These are phyloP conservation scores for Ustilago loliicola DNA, from an alignment of 1,284 basidiomycete species.

Conservation along the genomic window DNA sequence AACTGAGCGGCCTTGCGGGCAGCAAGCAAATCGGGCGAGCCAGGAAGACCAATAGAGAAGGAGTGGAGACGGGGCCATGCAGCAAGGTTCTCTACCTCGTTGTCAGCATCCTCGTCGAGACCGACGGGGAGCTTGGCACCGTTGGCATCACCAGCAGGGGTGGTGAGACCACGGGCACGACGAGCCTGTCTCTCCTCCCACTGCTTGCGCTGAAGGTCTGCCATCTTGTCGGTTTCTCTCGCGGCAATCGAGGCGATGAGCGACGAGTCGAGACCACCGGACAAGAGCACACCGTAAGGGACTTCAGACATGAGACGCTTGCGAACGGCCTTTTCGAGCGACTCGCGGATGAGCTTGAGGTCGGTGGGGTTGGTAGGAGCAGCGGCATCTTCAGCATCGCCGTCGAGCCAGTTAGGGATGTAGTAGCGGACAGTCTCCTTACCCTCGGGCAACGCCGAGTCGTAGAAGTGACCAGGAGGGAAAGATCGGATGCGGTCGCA, in stretches of 20 bases:
- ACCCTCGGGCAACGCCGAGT: constrained; percentile 64
- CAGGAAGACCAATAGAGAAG: constrained; percentile 94
- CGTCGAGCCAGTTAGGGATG: constrained; percentile 70
- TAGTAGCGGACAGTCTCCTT: constrained; percentile 70
- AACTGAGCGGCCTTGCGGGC: constrained; percentile 93
- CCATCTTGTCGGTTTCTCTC: constrained; percentile 90
- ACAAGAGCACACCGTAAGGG: constrained; percentile 95
- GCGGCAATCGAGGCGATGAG: constrained; percentile 97
- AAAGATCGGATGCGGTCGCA: constrained; percentile 96
- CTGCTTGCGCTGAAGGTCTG: constrained; percentile 72
- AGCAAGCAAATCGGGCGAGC: constrained; percentile 94
- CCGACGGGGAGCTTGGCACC: constrained; percentile 71
- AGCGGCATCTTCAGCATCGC: constrained; percentile 73
- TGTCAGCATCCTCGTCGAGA: constrained; percentile 68
- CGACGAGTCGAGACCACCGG: constrained; percentile 94
- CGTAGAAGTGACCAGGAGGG: constrained; percentile 90
- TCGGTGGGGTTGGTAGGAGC: constrained; percentile 80
- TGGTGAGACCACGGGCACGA: constrained; percentile 55
- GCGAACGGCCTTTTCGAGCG: constrained; percentile 90
- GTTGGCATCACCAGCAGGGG: constrained; percentile 62
- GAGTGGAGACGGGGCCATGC: constrained; percentile 98
- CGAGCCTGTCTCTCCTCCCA: constrained; percentile 73
- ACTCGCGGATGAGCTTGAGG: constrained; percentile 76
- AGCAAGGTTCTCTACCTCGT: constrained; percentile 72
- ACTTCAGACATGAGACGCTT: constrained; percentile 99